Percentiles rank a stretch among this genome's conserved stretches.
phyloP scores from a whole-genome alignment of 441 rosid species.

The Omphalea diandra region DNA sequence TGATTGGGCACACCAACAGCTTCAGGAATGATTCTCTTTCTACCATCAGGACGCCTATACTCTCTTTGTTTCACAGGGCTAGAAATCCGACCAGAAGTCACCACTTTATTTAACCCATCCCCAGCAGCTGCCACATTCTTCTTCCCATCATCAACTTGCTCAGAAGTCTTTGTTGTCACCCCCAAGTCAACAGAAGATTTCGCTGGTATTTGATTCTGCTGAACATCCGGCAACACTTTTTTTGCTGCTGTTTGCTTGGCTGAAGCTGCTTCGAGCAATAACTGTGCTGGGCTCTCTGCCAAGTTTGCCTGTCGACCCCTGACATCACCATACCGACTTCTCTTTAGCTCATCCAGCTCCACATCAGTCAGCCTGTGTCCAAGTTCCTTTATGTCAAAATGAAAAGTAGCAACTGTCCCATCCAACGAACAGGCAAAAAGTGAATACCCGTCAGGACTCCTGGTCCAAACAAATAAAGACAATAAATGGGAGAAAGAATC shows the following conservation, averaged over 20 bases:
- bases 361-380: constrained; percentile 70
- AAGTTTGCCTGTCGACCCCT: constrained; percentile 87
- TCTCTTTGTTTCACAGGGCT: constrained; percentile 92
- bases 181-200: constrained; percentile 57
- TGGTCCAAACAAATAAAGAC: constrained; percentile 28
- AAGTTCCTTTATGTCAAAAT: constrained; percentile 77
- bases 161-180: constrained; percentile 44
- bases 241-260: constrained; percentile 61
- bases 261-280: constrained; percentile 88
- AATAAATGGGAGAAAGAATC: constrained; percentile 14
- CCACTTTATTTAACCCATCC: constrained; percentile 53
- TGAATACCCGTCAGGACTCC: constrained; percentile 98
- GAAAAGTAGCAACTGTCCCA: constrained; percentile 89
- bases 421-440: constrained; percentile 97
- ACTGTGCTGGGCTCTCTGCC: constrained; percentile 90
- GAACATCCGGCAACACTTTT: constrained; percentile 53
- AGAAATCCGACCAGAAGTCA: constrained; percentile 45
- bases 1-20: constrained; percentile 74
- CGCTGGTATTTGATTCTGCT: constrained; percentile 43
- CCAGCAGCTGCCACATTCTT: constrained; percentile 39
- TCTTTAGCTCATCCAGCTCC: constrained; percentile 88
- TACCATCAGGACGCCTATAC: constrained; percentile 94
- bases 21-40: constrained; percentile 98
- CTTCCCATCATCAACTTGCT: constrained; percentile 51
- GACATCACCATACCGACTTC: constrained; percentile 89